Evolutionary conservation across 306 rosid genomes (phyloP), one percentile per base, ranked within the genome.

Genomic region (Albizia julibrissin): DNA sequence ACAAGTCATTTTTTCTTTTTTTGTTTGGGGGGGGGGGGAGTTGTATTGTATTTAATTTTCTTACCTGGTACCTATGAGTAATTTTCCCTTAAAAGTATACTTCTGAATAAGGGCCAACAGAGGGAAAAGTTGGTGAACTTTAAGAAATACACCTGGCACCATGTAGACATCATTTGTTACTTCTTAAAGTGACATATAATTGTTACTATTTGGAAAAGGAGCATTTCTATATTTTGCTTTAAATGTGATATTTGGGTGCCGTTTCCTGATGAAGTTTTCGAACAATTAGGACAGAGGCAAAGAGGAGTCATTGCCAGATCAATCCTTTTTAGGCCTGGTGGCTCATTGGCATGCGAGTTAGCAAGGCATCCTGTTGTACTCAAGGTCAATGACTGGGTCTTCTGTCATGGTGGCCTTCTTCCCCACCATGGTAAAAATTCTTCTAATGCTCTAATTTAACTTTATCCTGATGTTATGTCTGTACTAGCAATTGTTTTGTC

Each of bases 371-470:
- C 96, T 58, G 93, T 95, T 79, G 93, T 89, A 76, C 98, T 95
- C 71, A 93, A 90, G 87, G 97, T 95, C 82, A 95, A 95, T 81
- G 98, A 95, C 73, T 95, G 98, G 98, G 85, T 95, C 83, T 95
- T 95, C 91, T 95, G 99, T 84, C 97, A 95, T 22, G 99, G 99
- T 67, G 99, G 99, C 76, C 99, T 93, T 87, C 96, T 95, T 87
- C 99, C 99, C 84, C 98, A 95, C 78, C 99, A 95, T 79, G 97
- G 99, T 95, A 88, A 88, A 78, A 76, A 65, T 58, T 86, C 62
- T 70, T 31, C 62, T 80, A 19, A 49, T 37, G 34, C 69, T 80
- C 79, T 61, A 29, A 34, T 39, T 12, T 31, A 80, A 69, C 61
- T 74, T 74, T 68, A 26, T 42, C 52, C 54, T 77, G 65, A 50